These are phyloP conservation scores for Saccharomyces jurei DNA, from an alignment of 805 yeast genomes.

Conservation along the genomic window DNA sequence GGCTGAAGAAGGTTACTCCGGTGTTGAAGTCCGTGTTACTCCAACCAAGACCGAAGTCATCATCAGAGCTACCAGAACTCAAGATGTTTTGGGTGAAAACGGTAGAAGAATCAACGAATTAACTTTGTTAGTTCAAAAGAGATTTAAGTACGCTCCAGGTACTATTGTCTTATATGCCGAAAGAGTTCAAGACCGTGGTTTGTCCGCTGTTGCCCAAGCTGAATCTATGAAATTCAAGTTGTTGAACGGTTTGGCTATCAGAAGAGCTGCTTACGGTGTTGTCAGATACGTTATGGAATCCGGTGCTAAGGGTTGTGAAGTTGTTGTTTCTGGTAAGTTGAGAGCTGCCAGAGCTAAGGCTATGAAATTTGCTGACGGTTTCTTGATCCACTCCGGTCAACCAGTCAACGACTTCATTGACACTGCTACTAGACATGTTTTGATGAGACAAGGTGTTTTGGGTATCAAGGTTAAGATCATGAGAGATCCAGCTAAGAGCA, in stretches of 20 bases:
- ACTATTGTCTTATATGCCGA: conserved; percentile 93
- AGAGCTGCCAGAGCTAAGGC: conserved; percentile 99
- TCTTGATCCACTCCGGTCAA: conserved; percentile 99
- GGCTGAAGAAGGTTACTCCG: conserved; percentile 99
- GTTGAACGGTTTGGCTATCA: conserved; percentile 96
- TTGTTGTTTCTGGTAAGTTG: conserved; percentile 98
- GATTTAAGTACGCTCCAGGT: conserved; percentile 94
- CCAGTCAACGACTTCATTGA: conserved; percentile 98
- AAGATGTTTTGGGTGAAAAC: conserved; percentile 97
- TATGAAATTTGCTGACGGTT: conserved; percentile 99
- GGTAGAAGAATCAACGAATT: conserved; percentile 99
- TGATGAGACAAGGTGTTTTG: conserved; percentile 99
- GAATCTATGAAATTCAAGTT: conserved; percentile 98
- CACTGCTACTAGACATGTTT: conserved; percentile 97
- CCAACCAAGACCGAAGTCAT: conserved; percentile 97
- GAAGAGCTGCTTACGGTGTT: conserved; percentile 99
- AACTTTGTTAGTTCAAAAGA: conserved; percentile 94
- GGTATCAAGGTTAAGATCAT: conserved; percentile 99
- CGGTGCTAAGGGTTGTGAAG: conserved; percentile 99
- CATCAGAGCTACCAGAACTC: conserved; percentile 98
- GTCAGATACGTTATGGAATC: conserved; percentile 99
- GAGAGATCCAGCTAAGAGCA: conserved; percentile 93
- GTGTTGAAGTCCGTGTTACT: conserved; percentile 98
- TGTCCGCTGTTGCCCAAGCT: conserved; percentile 99
- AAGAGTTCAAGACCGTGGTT: conserved; percentile 99